Evolutionary conservation across 1,284 basidiomycete genomes (phyloP), one percentile per base, ranked within the genome.

Genomic region (Wallemia mellicola): DNA sequence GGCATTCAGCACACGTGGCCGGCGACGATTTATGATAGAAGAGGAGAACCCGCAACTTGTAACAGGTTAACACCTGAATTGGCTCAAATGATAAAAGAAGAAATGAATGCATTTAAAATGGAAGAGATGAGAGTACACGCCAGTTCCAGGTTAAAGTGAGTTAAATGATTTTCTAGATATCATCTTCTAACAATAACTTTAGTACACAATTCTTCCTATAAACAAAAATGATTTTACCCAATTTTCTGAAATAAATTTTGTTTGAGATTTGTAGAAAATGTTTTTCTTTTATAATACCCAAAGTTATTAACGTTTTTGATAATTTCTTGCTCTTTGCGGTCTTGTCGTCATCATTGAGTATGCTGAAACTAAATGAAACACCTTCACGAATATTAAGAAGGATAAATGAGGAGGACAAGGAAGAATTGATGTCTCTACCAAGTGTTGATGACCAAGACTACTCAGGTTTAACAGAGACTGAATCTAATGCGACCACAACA

Each of bases 1-100:
- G 86, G 85, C 28, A 86, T 95, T 59, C 95, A 96, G 68, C 86
- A 89, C 69, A 98, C 92, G 5, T 96, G 95, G 76, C 81, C 87
- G 54, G 73, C 86, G 11, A 76, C 77, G 54, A 82, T 89, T 60
- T 98, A 98, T 71, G 92, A 98, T 71, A 77, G 92, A 60, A 76
- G 89, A 63, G 89, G 86, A 65, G 92, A 95, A 71, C 87, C 87
- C 27, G 91, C 89, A 57, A 96, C 92, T 24, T 95, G 89, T 80
- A 95, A 91, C 73, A 78, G 86, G 28, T 73, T 98, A 65, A 98
- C 92, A 59, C 92, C 92, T 56, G 80, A 83, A 62, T 74, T 96
- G 65, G 92, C 92, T 55, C 86, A 94, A 75, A 76, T 83, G 63
- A 95, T 95, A 71, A 95, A 95, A 75, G 86, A 91, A 71, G 86